Evolutionary conservation across 345 rosid genomes (phyloP).

Genomic region (Populus simonii): DNA sequence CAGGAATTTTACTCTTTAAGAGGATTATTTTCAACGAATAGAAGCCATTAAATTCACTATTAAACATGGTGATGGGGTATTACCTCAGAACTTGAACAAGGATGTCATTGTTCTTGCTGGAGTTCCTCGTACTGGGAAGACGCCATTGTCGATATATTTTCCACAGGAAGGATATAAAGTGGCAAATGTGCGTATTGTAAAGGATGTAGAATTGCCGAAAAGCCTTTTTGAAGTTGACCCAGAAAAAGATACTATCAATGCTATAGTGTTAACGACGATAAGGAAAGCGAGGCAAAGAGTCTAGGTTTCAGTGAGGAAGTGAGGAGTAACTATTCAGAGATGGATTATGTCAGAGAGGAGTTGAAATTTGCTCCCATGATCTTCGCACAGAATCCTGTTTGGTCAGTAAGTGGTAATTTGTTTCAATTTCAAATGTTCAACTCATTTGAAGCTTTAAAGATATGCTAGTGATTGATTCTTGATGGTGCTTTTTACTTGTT

Average conservation of each 20-base stretch:
- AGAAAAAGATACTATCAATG: conserved; percentile 70
- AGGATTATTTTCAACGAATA: conserved; percentile 65
- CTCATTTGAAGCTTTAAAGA: background rate
- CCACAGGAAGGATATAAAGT: conserved; percentile 88
- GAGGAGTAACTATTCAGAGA: conserved; percentile 68
- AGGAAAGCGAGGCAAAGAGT: conserved; percentile 69
- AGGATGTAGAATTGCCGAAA: conserved; percentile 63
- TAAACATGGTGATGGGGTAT: conserved; percentile 84
- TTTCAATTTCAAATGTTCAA: background rate
- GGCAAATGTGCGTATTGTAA: conserved; percentile 79
- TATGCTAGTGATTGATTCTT: conserved; percentile 7
- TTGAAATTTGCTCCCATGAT: conserved; percentile 60
- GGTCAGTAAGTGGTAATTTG: conserved; percentile 79
- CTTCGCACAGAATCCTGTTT: conserved; percentile 67
- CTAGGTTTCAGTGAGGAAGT: conserved; percentile 54
- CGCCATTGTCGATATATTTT: conserved; percentile 73
- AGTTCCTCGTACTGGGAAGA: conserved; percentile 85
- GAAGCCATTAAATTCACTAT: conserved; percentile 88
- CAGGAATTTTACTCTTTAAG: conserved; percentile 46
- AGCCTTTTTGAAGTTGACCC: conserved; percentile 62
- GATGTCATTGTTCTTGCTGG: conserved; percentile 76
- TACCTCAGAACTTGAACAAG: conserved; percentile 65
- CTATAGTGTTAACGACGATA: conserved; percentile 62
- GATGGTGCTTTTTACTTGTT: conserved; percentile 3
- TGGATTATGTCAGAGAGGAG: conserved; percentile 63